Evolutionary conservation across 1,139 yeast genomes (phyloP).

Genomic region (Spathaspora sp.): DNA sequence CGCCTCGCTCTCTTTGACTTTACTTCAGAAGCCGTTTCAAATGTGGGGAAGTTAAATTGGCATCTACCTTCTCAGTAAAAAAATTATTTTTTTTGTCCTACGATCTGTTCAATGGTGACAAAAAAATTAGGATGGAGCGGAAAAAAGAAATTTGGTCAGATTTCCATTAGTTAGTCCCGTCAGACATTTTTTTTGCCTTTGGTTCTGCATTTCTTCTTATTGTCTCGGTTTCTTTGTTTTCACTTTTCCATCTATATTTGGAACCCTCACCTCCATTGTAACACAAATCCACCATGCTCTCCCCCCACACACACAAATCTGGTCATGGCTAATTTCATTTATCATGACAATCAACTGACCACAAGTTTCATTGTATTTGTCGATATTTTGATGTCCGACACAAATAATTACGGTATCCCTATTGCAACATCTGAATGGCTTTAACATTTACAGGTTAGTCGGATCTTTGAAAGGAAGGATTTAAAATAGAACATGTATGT

Average conservation of each 20-base stretch:
- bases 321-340: not conserved
- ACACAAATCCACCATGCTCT: not conserved
- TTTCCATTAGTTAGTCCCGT: not conserved
- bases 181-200: not conserved
- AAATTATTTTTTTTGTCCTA: not conserved
- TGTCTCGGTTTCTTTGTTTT: not conserved
- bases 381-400: not conserved
- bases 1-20: not conserved
- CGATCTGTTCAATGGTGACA: not conserved
- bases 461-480: not conserved
- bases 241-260: not conserved
- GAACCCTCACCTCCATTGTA: not conserved
- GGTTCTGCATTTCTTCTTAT: not conserved
- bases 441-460: not conserved
- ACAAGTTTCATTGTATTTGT: not conserved
- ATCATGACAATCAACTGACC: not conserved
- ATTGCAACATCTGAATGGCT: not conserved
- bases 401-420: not conserved
- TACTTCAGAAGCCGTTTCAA: not conserved
- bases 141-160: constrained; percentile 1
- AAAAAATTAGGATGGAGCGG: not conserved
- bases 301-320: not conserved
- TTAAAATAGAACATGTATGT: not conserved
- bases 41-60: not conserved
- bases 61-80: not conserved